Conservation (phyloP, 2,329 filamentous ascomycete species). For the Botrytis cinerea region DNA sequence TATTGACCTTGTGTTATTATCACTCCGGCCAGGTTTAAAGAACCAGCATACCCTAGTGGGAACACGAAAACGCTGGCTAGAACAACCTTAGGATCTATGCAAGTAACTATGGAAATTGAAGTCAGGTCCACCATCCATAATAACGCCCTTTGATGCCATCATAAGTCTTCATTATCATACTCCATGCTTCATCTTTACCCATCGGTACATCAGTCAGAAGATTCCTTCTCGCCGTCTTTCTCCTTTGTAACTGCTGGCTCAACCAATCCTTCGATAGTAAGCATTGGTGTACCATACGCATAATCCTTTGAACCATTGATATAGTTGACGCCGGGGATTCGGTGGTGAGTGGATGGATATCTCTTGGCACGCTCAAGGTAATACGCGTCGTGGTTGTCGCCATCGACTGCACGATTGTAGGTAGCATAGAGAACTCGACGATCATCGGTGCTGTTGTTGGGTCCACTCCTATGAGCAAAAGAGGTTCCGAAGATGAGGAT, state of each 20-base stretch:
- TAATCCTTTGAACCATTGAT: constrained; percentile 43
- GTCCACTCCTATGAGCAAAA: constrained; percentile 41
- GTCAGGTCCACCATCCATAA: not conserved
- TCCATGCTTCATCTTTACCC: too few relatives aligned
- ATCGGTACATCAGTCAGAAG: not conserved
- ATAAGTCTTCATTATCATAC: not conserved
- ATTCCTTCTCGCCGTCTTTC: not conserved
- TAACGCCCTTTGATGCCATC: not conserved
- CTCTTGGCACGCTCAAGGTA: constrained; percentile 46
- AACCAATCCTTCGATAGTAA: constrained; percentile 39
- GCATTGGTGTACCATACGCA: constrained; percentile 45
- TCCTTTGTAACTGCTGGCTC: not conserved
- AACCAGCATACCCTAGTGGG: not conserved
- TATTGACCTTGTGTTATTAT: not conserved
- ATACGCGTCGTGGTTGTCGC: constrained; percentile 47
- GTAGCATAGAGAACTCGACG: constrained; percentile 48
- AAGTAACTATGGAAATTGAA: not conserved
- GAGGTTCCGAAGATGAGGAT: constrained; percentile 43
- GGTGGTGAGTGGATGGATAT: constrained; percentile 47
- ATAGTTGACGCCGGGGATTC: constrained; percentile 41
- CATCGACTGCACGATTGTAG: constrained; percentile 46
- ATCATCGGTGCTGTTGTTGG: constrained; percentile 40
- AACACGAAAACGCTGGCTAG: not conserved
- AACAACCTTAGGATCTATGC: not conserved
- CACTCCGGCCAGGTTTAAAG: not conserved